Conservation (phyloP, 768 basidiomycete genomes). For the Leccinum olivaceopallidum region DNA sequence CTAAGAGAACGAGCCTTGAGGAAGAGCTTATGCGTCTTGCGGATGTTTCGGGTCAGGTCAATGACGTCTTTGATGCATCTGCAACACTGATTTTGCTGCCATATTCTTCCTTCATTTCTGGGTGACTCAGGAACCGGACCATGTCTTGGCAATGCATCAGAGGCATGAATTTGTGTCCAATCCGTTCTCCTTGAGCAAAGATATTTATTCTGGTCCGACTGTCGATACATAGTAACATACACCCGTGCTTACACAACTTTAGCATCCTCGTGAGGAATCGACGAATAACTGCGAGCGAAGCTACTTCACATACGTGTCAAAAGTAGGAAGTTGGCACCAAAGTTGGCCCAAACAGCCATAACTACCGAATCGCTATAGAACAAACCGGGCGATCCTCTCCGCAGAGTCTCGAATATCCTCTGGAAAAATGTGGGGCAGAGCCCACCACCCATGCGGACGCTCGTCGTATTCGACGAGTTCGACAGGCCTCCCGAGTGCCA, state of each 20-base stretch:
- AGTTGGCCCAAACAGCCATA: not conserved
- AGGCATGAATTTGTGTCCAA: not conserved
- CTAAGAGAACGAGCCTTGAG: conserved; percentile 64
- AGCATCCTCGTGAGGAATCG: not conserved
- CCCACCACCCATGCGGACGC: conserved; percentile 27
- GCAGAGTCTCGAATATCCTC: conserved; percentile 12
- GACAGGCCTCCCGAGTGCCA: not conserved
- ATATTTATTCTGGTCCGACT: not conserved
- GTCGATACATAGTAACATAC: not conserved
- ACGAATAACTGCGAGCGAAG: not conserved
- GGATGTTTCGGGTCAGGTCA: conserved; percentile 80
- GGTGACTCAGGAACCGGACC: too few relatives aligned
- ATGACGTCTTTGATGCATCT: conserved; percentile 69
- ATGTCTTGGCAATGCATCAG: not conserved
- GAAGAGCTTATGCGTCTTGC: conserved; percentile 35
- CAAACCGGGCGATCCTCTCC: conserved; percentile 13
- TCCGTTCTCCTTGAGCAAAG: not conserved
- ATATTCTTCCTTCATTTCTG: too few relatives aligned
- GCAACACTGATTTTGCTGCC: too few relatives aligned
- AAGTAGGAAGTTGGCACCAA: not conserved
- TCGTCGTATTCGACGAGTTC: conserved; percentile 28
- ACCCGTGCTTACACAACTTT: not conserved
- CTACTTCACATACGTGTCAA: not conserved
- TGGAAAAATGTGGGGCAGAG: conserved; percentile 15
- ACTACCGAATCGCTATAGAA: not conserved